These are phyloP conservation scores for Pseudogymnoascus verrucosus DNA, from an alignment of 2,329 filamentous ascomycete genomes.

Conservation along the genomic window DNA sequence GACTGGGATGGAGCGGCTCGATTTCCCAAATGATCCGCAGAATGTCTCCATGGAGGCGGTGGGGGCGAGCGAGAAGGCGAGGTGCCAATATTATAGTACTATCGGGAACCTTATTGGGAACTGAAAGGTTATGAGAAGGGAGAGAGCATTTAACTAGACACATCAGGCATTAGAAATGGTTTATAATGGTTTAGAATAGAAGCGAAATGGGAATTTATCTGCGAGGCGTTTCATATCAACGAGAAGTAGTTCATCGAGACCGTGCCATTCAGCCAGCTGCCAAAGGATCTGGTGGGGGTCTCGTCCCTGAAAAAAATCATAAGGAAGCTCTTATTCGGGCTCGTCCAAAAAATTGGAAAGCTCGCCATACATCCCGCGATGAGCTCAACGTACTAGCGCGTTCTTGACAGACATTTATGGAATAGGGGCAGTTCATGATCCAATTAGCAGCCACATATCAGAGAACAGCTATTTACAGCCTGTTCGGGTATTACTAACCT, in stretches of 20 bases:
- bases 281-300: background rate
- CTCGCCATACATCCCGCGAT: background rate
- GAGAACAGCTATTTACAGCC: background rate
- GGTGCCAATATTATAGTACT: conserved; percentile 41
- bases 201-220: background rate
- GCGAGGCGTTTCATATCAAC: background rate
- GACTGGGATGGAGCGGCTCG: conserved; percentile 23
- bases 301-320: background rate
- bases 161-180: background rate
- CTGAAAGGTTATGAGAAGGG: background rate
- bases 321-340: background rate
- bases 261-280: background rate
- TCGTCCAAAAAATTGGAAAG: background rate
- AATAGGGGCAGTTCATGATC: background rate
- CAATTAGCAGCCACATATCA: background rate
- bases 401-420: background rate
- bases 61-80: conserved; percentile 30
- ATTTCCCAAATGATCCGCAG: conserved; percentile 36
- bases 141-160: background rate
- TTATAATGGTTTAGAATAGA: background rate
- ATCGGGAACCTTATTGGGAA: conserved; percentile 30
- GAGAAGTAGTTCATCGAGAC: background rate
- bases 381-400: background rate
- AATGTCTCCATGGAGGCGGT: conserved; percentile 35
- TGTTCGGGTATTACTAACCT: background rate